Evolutionary conservation across 2,329 filamentous ascomycete genomes (phyloP).

Genomic region (Colletotrichum siamense): DNA sequence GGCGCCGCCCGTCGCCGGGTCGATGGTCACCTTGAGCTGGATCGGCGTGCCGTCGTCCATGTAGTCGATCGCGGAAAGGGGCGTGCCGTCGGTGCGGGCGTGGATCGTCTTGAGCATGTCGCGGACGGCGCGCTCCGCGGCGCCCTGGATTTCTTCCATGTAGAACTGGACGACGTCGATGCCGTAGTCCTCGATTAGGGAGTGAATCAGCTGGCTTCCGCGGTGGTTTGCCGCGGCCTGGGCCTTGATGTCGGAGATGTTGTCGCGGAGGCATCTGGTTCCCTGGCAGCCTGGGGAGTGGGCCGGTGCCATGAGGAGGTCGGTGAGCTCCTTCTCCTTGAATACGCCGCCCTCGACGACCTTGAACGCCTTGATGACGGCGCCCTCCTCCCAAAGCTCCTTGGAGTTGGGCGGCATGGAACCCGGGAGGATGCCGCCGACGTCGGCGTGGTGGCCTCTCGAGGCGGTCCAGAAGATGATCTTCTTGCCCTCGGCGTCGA

Average conservation of each 20-base stretch:
- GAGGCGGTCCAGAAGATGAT: conserved; percentile 62
- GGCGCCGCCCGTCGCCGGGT: conserved; percentile 75
- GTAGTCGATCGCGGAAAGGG: conserved; percentile 78
- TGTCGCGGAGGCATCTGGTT: conserved; percentile 80
- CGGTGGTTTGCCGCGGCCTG: conserved; percentile 89
- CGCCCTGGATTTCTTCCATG: conserved; percentile 80
- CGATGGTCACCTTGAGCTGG: conserved; percentile 75
- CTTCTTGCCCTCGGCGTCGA: conserved; percentile 43
- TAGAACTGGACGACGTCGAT: conserved; percentile 72
- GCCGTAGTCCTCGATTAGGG: conserved; percentile 75
- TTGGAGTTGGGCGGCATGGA: conserved; percentile 82
- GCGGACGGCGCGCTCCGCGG: conserved; percentile 78
- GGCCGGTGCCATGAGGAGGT: conserved; percentile 76
- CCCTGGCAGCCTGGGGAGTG: conserved; percentile 78
- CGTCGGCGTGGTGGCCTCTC: conserved; percentile 76
- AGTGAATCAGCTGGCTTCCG: conserved; percentile 76
- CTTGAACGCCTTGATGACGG: conserved; percentile 69
- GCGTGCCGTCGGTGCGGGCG: conserved; percentile 69
- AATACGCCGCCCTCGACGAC: conserved; percentile 79
- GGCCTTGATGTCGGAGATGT: conserved; percentile 85
- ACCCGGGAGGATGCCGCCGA: conserved; percentile 81
- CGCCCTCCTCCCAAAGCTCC: conserved; percentile 69
- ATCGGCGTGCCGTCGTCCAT: conserved; percentile 90
- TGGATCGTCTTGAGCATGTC: conserved; percentile 76
- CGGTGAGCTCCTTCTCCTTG: conserved; percentile 76